Evolutionary conservation across 2,329 filamentous ascomycete species (phyloP).

Genomic region (Sclerotinia subarctica): DNA sequence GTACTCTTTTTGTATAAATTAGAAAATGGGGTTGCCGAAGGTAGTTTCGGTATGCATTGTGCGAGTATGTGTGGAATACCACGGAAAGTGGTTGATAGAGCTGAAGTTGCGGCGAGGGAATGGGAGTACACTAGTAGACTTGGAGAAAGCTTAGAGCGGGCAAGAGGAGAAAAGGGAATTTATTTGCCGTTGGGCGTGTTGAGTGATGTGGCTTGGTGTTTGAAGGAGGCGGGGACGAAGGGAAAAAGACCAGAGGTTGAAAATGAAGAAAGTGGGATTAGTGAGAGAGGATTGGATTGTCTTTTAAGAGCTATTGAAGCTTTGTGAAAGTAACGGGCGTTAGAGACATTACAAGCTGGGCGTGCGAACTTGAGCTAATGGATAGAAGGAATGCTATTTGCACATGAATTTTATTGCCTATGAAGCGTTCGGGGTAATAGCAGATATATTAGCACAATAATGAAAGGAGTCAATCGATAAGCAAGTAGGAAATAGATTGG

Average conservation of each 20-base stretch:
- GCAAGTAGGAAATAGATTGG: background rate
- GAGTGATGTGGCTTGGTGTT: conserved; percentile 79
- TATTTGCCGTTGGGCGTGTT: conserved; percentile 82
- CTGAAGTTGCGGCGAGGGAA: conserved; percentile 81
- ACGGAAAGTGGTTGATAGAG: conserved; percentile 73
- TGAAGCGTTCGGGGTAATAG: conserved; percentile 3
- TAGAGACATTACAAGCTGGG: background rate
- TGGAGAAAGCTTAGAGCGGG: conserved; percentile 63
- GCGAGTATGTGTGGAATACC: conserved; percentile 97
- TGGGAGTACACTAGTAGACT: conserved; percentile 95
- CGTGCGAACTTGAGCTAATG: background rate
- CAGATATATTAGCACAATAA: background rate
- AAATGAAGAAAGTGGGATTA: conserved; percentile 43
- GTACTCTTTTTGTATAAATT: conserved; percentile 97
- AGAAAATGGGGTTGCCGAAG: conserved; percentile 89
- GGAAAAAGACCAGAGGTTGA: conserved; percentile 42
- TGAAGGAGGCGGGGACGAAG: conserved; percentile 52
- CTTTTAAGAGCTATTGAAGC: conserved; percentile 58
- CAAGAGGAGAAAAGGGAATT: conserved; percentile 61
- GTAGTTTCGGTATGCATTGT: conserved; percentile 98
- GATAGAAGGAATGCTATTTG: background rate
- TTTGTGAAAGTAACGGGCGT: conserved; percentile 43
- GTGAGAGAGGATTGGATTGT: conserved; percentile 54
- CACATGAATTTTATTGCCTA: background rate
- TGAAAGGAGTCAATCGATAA: background rate